Evolutionary conservation across 1,284 basidiomycete genomes (phyloP).

Genomic region (Puccinia sorghi): DNA sequence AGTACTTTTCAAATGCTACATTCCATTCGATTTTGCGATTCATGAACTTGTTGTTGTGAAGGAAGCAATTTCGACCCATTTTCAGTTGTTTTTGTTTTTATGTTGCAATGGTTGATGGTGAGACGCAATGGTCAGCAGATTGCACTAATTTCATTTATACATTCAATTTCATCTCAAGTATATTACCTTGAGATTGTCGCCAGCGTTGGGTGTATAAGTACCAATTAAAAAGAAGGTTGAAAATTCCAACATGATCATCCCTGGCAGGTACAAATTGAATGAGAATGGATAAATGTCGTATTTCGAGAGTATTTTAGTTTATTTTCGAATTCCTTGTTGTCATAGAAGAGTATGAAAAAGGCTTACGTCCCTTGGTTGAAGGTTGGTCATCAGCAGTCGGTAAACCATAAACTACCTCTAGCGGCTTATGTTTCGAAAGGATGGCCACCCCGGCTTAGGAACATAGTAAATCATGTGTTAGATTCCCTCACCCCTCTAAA

Average conservation of each 20-base stretch:
- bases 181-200: slow-evolving; percentile 30
- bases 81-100: neutral
- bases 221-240: slow-evolving; percentile 35
- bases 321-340: neutral
- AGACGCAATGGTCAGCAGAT: neutral
- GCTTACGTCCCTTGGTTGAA: slow-evolving; percentile 49
- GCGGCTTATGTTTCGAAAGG: slow-evolving; percentile 43
- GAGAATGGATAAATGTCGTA: neutral
- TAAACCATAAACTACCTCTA: slow-evolving; percentile 41
- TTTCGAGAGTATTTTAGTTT: neutral
- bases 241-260: slow-evolving; percentile 47
- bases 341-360: too few species aligned
- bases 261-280: slow-evolving; percentile 20
- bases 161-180: neutral
- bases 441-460: slow-evolving; percentile 34
- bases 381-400: slow-evolving; percentile 42
- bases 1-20: slow-evolving; percentile 41
- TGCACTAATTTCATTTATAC: neutral
- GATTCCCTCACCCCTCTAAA: neutral
- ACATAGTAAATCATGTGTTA: neutral
- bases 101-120: neutral
- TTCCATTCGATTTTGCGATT: slow-evolving; percentile 43
- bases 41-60: slow-evolving; percentile 20
- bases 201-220: slow-evolving; percentile 47
- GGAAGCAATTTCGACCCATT: neutral